A percentile compares a stretch with the other conserved stretches of the same genome.
phyloP scores from a whole-genome alignment of 345 rosid genomes.

The Populus davidiana region DNA sequence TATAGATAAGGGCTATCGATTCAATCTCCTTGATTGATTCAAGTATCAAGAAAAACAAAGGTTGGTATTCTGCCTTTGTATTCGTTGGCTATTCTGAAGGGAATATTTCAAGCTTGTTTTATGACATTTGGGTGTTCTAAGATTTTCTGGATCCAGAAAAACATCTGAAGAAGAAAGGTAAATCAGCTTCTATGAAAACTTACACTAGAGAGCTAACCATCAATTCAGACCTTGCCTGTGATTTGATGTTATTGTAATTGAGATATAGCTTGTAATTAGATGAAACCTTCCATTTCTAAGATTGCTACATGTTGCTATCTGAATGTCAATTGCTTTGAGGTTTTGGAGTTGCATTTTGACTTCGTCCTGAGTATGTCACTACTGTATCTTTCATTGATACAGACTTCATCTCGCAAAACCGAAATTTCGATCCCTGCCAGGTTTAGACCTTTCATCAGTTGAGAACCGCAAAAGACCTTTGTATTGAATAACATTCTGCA shows the following conservation, averaged over 20 bases:
- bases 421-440: neutral
- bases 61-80: slow-evolving; percentile 20
- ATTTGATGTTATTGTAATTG: slow-evolving; percentile 33
- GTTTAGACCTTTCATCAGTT: neutral
- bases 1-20: slow-evolving; percentile 31
- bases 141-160: slow-evolving; percentile 25
- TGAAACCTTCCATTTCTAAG: slow-evolving; percentile 25
- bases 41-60: slow-evolving; percentile 22
- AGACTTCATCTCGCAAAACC: neutral
- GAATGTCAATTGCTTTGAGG: slow-evolving; percentile 27
- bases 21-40: slow-evolving; percentile 26
- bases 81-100: slow-evolving; percentile 20
- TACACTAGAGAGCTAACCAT: slow-evolving; percentile 42
- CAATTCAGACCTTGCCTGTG: slow-evolving; percentile 18
- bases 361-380: neutral
- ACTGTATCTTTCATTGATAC: neutral
- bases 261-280: slow-evolving; percentile 42
- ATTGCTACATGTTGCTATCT: slow-evolving; percentile 29
- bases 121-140: slow-evolving; percentile 18
- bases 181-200: slow-evolving; percentile 19
- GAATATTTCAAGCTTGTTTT: slow-evolving; percentile 29
- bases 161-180: slow-evolving; percentile 14
- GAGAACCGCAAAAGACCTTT: neutral
- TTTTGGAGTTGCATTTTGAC: slow-evolving; percentile 15
- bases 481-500: neutral